These are phyloP conservation scores for Piromyces sp. DNA, from an alignment of 192 early-diverging fungal genomes.

Conservation along the genomic window DNA sequence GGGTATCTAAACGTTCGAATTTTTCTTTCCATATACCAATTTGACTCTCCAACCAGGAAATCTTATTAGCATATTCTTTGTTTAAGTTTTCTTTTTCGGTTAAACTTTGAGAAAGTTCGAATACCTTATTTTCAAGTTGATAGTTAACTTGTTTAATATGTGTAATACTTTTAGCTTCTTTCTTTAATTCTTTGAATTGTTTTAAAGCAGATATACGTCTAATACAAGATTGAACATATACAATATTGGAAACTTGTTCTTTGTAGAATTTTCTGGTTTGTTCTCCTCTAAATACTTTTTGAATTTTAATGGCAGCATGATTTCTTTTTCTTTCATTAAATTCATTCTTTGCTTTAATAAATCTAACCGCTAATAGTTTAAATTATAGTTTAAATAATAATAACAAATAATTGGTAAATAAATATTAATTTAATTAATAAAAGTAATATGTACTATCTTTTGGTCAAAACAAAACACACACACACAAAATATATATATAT, in stretches of 20 bases:
- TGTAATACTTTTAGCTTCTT: slow-evolving; percentile 72
- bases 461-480: no score
- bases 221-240: slow-evolving; percentile 64
- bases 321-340: slow-evolving; percentile 39
- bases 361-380: background rate
- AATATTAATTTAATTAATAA: no score
- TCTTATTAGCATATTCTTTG: slow-evolving; percentile 30
- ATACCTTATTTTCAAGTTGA: slow-evolving; percentile 88
- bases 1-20: slow-evolving; percentile 41
- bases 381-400: no score
- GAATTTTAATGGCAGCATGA: slow-evolving; percentile 58
- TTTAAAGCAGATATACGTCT: slow-evolving; percentile 54
- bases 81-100: slow-evolving; percentile 51
- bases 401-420: no score
- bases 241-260: slow-evolving; percentile 29
- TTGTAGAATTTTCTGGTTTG: slow-evolving; percentile 28
- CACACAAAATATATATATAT: no score
- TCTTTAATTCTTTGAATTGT: slow-evolving; percentile 47
- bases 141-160: slow-evolving; percentile 90
- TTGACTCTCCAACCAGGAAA: slow-evolving; percentile 43
- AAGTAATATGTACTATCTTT: no score
- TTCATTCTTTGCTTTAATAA: background rate
- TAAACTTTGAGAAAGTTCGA: slow-evolving; percentile 74
- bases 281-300: slow-evolving; percentile 46
- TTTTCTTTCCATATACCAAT: slow-evolving; percentile 49